Conservation (phyloP, 305 asterid genomes). For the Fraxinus sp. region DNA sequence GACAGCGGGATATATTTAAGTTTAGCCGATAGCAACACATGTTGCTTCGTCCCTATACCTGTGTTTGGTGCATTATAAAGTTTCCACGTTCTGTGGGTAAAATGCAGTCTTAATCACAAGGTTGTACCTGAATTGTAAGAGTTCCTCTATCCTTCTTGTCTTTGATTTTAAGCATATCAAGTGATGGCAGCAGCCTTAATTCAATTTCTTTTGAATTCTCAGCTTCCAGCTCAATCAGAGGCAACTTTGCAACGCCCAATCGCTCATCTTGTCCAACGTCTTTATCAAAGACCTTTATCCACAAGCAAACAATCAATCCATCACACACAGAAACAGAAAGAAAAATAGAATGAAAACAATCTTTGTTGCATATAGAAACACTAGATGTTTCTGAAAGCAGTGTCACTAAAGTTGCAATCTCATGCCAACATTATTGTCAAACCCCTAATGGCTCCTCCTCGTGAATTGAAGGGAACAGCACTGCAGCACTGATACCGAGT, state of each 20-base stretch:
- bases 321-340: background rate
- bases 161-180: slow-evolving; percentile 81
- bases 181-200: slow-evolving; percentile 67
- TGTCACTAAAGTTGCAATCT: background rate
- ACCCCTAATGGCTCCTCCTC: background rate
- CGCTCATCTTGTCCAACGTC: slow-evolving; percentile 93
- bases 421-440: background rate
- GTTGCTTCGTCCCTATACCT: background rate
- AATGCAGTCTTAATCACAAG: background rate
- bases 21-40: background rate
- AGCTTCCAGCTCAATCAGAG: slow-evolving; percentile 68
- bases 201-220: slow-evolving; percentile 60
- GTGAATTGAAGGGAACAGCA: background rate
- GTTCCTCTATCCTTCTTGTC: slow-evolving; percentile 96
- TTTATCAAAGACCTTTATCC: slow-evolving; percentile 73
- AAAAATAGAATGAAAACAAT: background rate
- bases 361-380: background rate
- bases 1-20: background rate
- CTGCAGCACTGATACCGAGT: background rate
- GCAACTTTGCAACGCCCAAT: slow-evolving; percentile 68
- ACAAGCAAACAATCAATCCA: slow-evolving; percentile 10
- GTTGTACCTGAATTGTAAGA: slow-evolving; percentile 46
- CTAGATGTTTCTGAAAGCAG: background rate
- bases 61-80: background rate
- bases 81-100: background rate